These are phyloP conservation scores for Termitomyces sp. DNA, from an alignment of 768 basidiomycete genomes.

Conservation along the genomic window DNA sequence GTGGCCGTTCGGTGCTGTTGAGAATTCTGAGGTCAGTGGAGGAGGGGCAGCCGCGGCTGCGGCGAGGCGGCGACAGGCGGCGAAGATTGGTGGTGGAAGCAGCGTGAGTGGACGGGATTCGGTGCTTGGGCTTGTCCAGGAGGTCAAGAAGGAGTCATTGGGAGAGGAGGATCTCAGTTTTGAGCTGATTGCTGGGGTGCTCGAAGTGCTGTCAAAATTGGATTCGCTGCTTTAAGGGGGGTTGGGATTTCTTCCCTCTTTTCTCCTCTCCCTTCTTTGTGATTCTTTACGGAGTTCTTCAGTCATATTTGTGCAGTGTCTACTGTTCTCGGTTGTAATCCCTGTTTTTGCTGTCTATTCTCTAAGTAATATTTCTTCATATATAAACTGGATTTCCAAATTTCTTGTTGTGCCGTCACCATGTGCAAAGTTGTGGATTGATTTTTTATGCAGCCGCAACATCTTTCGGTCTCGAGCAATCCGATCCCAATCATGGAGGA, in stretches of 20 bases:
- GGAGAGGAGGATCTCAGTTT: slow-evolving; percentile 80
- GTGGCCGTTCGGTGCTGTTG: slow-evolving; percentile 76
- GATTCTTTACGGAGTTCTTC: not conserved
- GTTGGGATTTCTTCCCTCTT: not conserved
- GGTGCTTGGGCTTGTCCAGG: slow-evolving; percentile 69
- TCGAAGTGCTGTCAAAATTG: slow-evolving; percentile 91
- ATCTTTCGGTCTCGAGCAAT: no score
- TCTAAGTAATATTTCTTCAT: not conserved
- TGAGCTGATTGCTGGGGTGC: slow-evolving; percentile 87
- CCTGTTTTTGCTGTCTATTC: not conserved
- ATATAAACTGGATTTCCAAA: not conserved
- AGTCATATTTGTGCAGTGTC: not conserved
- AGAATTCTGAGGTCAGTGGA: slow-evolving; percentile 13
- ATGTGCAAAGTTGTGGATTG: no score
- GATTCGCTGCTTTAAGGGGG: slow-evolving; percentile 69
- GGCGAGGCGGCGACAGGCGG: slow-evolving; percentile 31
- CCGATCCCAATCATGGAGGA: not conserved
- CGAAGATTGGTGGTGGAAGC: slow-evolving; percentile 44
- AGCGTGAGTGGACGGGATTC: slow-evolving; percentile 55
- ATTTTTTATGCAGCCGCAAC: no score
- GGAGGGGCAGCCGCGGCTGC: slow-evolving; percentile 25
- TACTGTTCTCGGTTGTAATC: not conserved
- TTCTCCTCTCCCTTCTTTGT: not conserved
- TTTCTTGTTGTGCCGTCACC: no score
- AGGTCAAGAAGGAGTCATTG: slow-evolving; percentile 68